Conservation (phyloP, 140 eudicot genomes). For the Flaveria floridana region DNA sequence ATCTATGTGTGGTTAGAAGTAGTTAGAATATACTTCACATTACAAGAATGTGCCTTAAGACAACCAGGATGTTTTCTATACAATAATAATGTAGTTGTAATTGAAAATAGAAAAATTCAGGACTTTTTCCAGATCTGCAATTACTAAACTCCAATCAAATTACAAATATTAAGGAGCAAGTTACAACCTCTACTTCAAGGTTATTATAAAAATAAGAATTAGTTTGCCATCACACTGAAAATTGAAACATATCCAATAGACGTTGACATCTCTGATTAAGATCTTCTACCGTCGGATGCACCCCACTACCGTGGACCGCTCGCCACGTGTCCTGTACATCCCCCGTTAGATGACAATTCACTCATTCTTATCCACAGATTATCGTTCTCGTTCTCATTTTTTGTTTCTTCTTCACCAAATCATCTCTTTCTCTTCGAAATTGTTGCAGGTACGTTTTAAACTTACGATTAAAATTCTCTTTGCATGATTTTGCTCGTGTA, state of each 20-base stretch:
- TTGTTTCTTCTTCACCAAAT: slow-evolving; percentile 1
- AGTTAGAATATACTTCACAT: no score
- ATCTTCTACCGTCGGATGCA: background rate
- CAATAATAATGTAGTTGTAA: no score
- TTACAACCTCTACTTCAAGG: no score
- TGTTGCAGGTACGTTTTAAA: slow-evolving; percentile 19
- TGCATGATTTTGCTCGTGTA: background rate
- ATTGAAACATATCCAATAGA: background rate
- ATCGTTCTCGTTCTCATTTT: background rate
- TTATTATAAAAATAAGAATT: no score
- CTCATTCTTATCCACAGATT: slow-evolving; percentile 1
- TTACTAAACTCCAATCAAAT: no score
- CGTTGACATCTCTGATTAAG: background rate
- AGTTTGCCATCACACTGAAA: background rate
- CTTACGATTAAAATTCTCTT: slow-evolving; percentile 5
- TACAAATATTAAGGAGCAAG: no score
- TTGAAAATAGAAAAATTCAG: no score
- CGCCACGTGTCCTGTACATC: background rate
- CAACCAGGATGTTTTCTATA: no score
- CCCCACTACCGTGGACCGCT: background rate
- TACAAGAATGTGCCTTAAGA: no score
- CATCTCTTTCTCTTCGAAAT: background rate
- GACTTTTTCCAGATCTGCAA: no score
- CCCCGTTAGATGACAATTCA: background rate
- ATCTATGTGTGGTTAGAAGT: no score